Conservation (phyloP, 2,329 filamentous ascomycete genomes). For the Pseudocercospora crystallina region DNA sequence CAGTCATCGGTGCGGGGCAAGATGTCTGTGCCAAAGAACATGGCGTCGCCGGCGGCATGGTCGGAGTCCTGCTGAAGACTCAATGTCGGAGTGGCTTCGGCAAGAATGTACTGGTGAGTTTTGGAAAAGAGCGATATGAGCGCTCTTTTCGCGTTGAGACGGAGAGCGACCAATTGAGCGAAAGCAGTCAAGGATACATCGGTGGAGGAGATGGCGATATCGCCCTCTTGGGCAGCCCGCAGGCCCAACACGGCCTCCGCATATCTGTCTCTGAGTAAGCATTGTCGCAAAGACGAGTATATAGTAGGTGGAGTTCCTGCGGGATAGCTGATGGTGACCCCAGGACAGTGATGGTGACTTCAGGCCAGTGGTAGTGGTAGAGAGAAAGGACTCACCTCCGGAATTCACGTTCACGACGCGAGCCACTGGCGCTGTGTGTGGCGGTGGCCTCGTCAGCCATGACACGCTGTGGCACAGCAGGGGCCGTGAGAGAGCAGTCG, state of each 20-base stretch:
- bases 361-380: neutral
- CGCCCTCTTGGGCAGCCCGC: neutral
- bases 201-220: slow-evolving; percentile 4
- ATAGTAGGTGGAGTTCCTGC: too few relatives aligned
- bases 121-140: slow-evolving; percentile 49
- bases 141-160: slow-evolving; percentile 36
- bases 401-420: slow-evolving; percentile 11
- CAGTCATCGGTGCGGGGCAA: slow-evolving; percentile 35
- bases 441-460: neutral
- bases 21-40: slow-evolving; percentile 32
- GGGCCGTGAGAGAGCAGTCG: too few relatives aligned
- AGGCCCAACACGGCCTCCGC: slow-evolving; percentile 14
- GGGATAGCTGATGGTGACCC: too few relatives aligned
- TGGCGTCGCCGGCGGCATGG: slow-evolving; percentile 35
- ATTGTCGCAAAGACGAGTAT: neutral
- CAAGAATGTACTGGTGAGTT: slow-evolving; percentile 49
- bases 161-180: slow-evolving; percentile 42
- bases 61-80: slow-evolving; percentile 37
- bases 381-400: slow-evolving; percentile 7
- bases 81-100: slow-evolving; percentile 48
- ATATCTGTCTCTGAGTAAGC: slow-evolving; percentile 11
- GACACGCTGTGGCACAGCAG: too few relatives aligned
- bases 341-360: neutral
- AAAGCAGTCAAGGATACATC: slow-evolving; percentile 41
- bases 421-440: neutral